phyloP scores from a whole-genome alignment of 2,329 filamentous ascomycete genomes.

The Neocatenulostroma microsporum region DNA sequence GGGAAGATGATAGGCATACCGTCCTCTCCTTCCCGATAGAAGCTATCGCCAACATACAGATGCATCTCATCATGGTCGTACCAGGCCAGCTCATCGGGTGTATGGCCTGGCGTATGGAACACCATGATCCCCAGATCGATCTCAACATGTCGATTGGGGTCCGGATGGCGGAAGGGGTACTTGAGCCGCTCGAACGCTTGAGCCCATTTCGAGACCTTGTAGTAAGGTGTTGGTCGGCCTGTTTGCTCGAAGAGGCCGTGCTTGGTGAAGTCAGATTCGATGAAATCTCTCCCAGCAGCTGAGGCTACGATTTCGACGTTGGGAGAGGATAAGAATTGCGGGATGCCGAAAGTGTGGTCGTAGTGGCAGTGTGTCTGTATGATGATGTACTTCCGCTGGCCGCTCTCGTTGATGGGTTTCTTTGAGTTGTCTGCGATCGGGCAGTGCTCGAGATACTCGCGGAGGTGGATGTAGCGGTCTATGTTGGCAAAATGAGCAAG shows the following conservation, averaged over 20 bases:
- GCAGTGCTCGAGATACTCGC: slow-evolving; percentile 36
- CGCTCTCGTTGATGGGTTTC: slow-evolving; percentile 32
- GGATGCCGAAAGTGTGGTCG: slow-evolving; percentile 34
- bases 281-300: slow-evolving; percentile 32
- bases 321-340: slow-evolving; percentile 27
- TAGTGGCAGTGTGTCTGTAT: slow-evolving; percentile 44
- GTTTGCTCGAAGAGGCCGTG: slow-evolving; percentile 37
- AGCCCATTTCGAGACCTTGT: slow-evolving; percentile 37
- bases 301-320: slow-evolving; percentile 29
- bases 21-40: slow-evolving; percentile 35
- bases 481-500: no score
- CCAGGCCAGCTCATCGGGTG: slow-evolving; percentile 39
- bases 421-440: slow-evolving; percentile 31
- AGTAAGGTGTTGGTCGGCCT: slow-evolving; percentile 32
- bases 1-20: slow-evolving; percentile 35
- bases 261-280: slow-evolving; percentile 32
- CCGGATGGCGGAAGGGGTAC: slow-evolving; percentile 9
- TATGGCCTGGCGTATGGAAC: slow-evolving; percentile 42
- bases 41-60: slow-evolving; percentile 41
- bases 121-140: slow-evolving; percentile 33
- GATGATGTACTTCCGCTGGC: slow-evolving; percentile 31
- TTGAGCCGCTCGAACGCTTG: slow-evolving; percentile 30
- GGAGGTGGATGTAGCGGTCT: slow-evolving; percentile 29
- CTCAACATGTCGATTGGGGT: neutral
- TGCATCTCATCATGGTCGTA: slow-evolving; percentile 39